A percentile compares a stretch with the other conserved stretches of the same genome.
These are phyloP conservation scores for Peniophora sp. DNA, from an alignment of 1,284 basidiomycete genomes.

Conservation along the genomic window DNA sequence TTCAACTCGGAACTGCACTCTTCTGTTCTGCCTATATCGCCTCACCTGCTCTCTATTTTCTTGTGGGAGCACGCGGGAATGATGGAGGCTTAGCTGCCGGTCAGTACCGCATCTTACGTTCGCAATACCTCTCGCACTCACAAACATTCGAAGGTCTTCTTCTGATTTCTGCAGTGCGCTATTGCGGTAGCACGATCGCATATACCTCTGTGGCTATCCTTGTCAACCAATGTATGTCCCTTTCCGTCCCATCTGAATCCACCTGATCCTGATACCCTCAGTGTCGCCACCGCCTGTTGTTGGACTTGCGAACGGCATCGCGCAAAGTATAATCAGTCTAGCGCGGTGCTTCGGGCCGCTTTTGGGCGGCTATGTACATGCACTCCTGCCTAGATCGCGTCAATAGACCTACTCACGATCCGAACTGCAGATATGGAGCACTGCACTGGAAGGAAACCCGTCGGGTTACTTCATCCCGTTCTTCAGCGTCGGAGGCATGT, in stretches of 20 bases:
- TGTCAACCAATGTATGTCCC: constrained; percentile 62
- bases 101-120: not conserved
- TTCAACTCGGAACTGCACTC: constrained; percentile 64
- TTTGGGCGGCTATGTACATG: constrained; percentile 61
- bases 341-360: constrained; percentile 70
- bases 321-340: constrained; percentile 74
- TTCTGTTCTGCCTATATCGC: constrained; percentile 73
- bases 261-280: constrained; percentile 19
- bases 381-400: constrained; percentile 1
- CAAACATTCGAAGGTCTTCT: constrained; percentile 2
- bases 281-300: constrained; percentile 73
- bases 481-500: constrained; percentile 53
- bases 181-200: constrained; percentile 65
- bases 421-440: constrained; percentile 54
- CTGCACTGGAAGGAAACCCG: constrained; percentile 58
- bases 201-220: constrained; percentile 73
- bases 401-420: constrained; percentile 1
- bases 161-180: constrained; percentile 39
- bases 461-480: constrained; percentile 69
- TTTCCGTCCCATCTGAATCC: constrained; percentile 2
- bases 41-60: constrained; percentile 30
- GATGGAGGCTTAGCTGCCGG: not conserved
- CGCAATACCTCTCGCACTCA: not conserved
- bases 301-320: constrained; percentile 70
- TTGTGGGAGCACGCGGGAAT: not conserved